These are phyloP conservation scores for Salicornia ramosissima DNA, from an alignment of 148 eudicot genomes.

Conservation along the genomic window DNA sequence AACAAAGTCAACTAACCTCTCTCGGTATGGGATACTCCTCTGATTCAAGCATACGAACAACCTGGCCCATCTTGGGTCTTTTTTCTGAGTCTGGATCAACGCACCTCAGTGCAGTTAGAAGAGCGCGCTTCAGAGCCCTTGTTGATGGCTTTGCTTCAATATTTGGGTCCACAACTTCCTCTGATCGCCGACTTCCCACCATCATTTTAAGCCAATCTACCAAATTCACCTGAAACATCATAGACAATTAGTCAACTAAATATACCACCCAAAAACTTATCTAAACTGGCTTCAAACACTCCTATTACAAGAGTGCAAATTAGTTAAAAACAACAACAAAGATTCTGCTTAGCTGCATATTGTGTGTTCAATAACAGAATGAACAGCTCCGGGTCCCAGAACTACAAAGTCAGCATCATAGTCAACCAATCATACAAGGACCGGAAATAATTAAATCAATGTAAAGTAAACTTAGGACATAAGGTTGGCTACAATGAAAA, in stretches of 20 bases:
- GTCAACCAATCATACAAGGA: background rate
- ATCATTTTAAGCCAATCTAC: conserved; percentile 75
- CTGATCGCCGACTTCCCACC: conserved; percentile 71
- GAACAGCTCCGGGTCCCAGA: background rate
- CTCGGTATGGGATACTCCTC: conserved; percentile 70
- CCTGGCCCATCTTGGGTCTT: conserved; percentile 72
- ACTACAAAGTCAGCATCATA: background rate
- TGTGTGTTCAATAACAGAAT: background rate
- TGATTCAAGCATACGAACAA: conserved; percentile 73
- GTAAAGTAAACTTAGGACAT: background rate
- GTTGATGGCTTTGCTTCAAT: conserved; percentile 55
- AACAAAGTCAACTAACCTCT: conserved; percentile 64
- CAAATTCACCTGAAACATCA: conserved; percentile 52
- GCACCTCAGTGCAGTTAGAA: conserved; percentile 61
- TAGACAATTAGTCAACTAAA: background rate
- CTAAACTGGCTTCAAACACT: background rate
- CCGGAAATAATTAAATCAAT: background rate
- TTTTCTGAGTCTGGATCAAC: conserved; percentile 68
- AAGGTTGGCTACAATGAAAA: background rate
- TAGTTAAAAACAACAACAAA: background rate
- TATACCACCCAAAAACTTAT: background rate
- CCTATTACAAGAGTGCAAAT: background rate
- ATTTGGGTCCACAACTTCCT: conserved; percentile 63
- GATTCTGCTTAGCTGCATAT: background rate
- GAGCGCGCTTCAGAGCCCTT: conserved; percentile 58